Evolutionary conservation across 2,329 filamentous ascomycete species (phyloP), one percentile per base, ranked within the genome.

Genomic region (Tolypocladium guangdongense): DNA sequence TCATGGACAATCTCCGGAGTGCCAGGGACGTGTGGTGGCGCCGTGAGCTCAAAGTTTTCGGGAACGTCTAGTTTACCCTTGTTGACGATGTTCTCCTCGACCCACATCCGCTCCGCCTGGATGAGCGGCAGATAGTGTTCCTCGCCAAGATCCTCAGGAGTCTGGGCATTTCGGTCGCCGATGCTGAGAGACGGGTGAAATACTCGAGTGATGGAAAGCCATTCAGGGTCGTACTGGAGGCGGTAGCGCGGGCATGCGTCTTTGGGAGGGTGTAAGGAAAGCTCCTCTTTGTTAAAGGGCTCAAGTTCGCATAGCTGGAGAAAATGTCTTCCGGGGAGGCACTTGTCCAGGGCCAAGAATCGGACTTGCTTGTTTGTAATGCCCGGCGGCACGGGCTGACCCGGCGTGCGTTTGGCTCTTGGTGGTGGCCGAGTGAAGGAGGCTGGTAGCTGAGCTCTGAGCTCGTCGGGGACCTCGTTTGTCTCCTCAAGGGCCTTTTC

Each of bases 301-400:
- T 71, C 64, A 20, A 92, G 73, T 35, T 87, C 80, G 36, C 87
- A 74, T 3, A 97, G 75, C 61, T 97, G 90, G 2, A 99, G 76
- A 64, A 92, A 97, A 56, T 90, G 81, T 16, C 87, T 82, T 20
- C 84, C 78, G 0, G 87, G 86, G 43, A 92, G 78, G 63, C 90
- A 95, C 69, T 99, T 99, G 71, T 96, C 92, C 2, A 99, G 76
- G 0, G 93, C 88, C 12, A 99, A 77, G 68, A 99, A 99, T 14
- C 84, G 78, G 2, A 92, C 95, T 5, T 78, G 77, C 22, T 78
- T 86, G 73, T 97, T 97, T 2, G 78, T 81, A 57, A 96, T 95
- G 1, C 76, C 79, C 0, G 78, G 65, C 0, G 90, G 90, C 18
- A 87, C 81, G 3, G 85, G 82, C 52, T 84, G 80, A 37, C 78